These are phyloP conservation scores for Echium plantagineum DNA, from an alignment of 257 asterid species.

Conservation along the genomic window DNA sequence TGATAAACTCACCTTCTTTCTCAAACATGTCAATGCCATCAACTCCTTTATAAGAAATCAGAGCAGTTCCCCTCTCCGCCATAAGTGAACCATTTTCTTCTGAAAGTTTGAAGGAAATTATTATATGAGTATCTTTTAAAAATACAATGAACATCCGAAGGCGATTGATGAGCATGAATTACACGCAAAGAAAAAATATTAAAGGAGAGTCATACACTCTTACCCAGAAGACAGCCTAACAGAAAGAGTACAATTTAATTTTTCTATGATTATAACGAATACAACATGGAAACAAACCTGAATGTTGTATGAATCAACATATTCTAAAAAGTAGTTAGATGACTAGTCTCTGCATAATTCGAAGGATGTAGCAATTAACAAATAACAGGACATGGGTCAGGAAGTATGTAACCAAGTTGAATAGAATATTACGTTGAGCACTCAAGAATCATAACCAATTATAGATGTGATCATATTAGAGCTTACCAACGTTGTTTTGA, in stretches of 20 bases:
- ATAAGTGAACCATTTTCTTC: slow-evolving; percentile 37
- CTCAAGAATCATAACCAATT: background rate
- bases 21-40: slow-evolving; percentile 50
- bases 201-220: background rate
- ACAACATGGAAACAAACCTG: background rate
- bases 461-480: background rate
- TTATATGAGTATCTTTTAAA: slow-evolving; percentile 1
- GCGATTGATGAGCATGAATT: background rate
- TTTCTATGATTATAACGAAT: background rate
- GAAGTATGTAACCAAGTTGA: background rate
- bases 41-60: slow-evolving; percentile 27
- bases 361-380: background rate
- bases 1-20: slow-evolving; percentile 69
- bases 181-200: background rate
- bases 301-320: background rate
- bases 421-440: background rate
- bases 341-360: background rate
- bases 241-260: no score
- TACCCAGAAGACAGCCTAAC: background rate
- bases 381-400: background rate
- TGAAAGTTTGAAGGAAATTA: slow-evolving; percentile 9
- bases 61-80: slow-evolving; percentile 36
- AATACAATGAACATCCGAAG: background rate
- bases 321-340: background rate
- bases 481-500: slow-evolving; percentile 33